Evolutionary conservation across 1,284 basidiomycete species (phyloP).

Genomic region (Lentinula novae-zelandiae): DNA sequence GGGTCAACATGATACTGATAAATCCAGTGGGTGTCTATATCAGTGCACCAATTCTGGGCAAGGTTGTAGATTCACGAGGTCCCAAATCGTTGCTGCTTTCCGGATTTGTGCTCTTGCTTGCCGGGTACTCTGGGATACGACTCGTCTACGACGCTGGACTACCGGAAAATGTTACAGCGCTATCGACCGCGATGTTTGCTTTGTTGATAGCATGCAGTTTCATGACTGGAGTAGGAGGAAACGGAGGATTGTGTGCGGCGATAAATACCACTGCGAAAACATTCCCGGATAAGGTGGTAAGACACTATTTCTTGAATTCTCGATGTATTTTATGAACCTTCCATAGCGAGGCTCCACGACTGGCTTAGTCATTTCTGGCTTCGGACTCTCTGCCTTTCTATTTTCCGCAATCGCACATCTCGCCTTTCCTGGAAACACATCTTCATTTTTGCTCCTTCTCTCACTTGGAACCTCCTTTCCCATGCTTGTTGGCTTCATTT

Average conservation of each 20-base stretch:
- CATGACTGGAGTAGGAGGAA: constrained; percentile 61
- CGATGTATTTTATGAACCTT: not conserved
- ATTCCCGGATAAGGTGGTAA: constrained; percentile 49
- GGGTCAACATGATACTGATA: not conserved
- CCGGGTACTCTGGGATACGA: constrained; percentile 66
- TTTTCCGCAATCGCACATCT: constrained; percentile 68
- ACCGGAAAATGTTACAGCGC: constrained; percentile 21
- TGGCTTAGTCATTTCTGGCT: constrained; percentile 76
- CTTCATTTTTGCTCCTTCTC: constrained; percentile 66
- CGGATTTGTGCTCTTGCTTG: constrained; percentile 46
- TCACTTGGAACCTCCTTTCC: constrained; percentile 67
- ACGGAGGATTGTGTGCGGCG: constrained; percentile 49
- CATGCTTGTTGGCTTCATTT: constrained; percentile 63
- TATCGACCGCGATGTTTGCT: constrained; percentile 30
- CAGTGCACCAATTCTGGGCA: constrained; percentile 59
- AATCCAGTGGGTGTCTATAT: constrained; percentile 49
- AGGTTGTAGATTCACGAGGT: constrained; percentile 59
- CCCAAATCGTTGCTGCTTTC: constrained; percentile 44
- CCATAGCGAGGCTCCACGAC: constrained; percentile 65
- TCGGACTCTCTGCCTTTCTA: constrained; percentile 79
- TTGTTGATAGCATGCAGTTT: constrained; percentile 47
- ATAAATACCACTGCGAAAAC: constrained; percentile 68
- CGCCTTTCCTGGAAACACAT: constrained; percentile 69
- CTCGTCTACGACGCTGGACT: constrained; percentile 55
- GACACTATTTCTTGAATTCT: constrained; percentile 18